Evolutionary conservation across 148 eudicot species (phyloP).

Genomic region (Silene latifolia): DNA sequence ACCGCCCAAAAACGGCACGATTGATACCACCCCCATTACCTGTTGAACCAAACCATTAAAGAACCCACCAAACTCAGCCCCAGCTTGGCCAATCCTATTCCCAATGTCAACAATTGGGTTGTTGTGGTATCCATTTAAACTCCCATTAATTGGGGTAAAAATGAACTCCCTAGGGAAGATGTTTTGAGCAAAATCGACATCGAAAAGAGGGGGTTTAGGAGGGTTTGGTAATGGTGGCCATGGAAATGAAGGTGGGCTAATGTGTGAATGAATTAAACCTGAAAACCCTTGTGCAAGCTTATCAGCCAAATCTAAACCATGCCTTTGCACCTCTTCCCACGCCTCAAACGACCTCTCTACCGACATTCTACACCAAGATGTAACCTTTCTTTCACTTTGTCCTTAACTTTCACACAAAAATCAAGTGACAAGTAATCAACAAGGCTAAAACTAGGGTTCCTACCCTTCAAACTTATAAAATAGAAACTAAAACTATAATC

Average conservation of each 20-base stretch:
- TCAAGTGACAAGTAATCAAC: not conserved
- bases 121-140: conserved; percentile 39
- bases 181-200: conserved; percentile 65
- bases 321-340: conserved; percentile 98
- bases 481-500: not conserved
- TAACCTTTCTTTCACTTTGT: not conserved
- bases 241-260: conserved; percentile 63
- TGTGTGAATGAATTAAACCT: conserved; percentile 76
- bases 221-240: conserved; percentile 83
- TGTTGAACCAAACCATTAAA: conserved; percentile 80
- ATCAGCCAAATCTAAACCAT: conserved; percentile 78
- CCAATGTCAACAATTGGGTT: conserved; percentile 62
- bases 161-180: conserved; percentile 57
- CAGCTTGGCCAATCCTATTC: conserved; percentile 76
- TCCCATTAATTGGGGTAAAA: conserved; percentile 39
- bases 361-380: conserved; percentile 43
- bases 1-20: conserved; percentile 49
- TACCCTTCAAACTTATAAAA: not conserved
- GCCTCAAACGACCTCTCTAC: conserved; percentile 91
- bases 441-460: conserved; percentile 8
- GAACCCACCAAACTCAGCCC: conserved; percentile 70
- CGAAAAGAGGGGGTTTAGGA: conserved; percentile 50
- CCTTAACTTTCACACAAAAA: not conserved
- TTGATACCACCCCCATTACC: conserved; percentile 52
- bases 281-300: conserved; percentile 77